Conservation (phyloP, 1,139 yeast genomes). For the Pichia sp. region DNA sequence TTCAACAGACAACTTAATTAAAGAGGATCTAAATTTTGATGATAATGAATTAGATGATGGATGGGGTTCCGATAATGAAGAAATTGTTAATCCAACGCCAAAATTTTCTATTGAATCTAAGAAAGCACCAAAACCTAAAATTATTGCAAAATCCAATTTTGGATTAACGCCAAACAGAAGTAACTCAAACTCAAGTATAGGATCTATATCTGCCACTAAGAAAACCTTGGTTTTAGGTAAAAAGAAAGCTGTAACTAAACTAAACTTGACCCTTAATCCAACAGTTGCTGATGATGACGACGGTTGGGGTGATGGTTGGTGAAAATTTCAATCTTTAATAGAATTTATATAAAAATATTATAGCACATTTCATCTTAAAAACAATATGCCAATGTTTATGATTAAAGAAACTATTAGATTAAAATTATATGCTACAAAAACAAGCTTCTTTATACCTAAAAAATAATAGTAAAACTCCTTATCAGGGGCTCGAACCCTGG, state of each 20-base stretch:
- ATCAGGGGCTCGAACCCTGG: slow-evolving; percentile 45
- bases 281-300: slow-evolving; percentile 32
- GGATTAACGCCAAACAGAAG: not conserved
- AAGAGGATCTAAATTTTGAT: slow-evolving; percentile 18
- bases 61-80: slow-evolving; percentile 30
- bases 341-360: not conserved
- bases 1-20: slow-evolving; percentile 4
- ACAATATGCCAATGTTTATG: too few relatives aligned
- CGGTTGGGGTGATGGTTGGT: slow-evolving; percentile 54
- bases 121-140: not conserved
- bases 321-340: not conserved
- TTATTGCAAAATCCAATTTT: slow-evolving; percentile 13
- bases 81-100: not conserved
- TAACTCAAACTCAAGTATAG: not conserved
- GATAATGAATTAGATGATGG: slow-evolving; percentile 27
- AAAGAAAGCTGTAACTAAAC: slow-evolving; percentile 11
- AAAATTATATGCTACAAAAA: slow-evolving; percentile 4
- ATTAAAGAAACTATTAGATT: too few relatives aligned
- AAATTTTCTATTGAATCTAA: not conserved
- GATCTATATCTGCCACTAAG: not conserved
- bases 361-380: not conserved
- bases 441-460: too few relatives aligned
- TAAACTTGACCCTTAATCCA: slow-evolving; percentile 8
- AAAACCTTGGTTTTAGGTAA: slow-evolving; percentile 20
- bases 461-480: slow-evolving; percentile 28